A percentile compares a stretch with the other conserved stretches of the same genome.
These are phyloP conservation scores for Fragaria iinumae DNA, from an alignment of 306 rosid genomes.

Conservation along the genomic window DNA sequence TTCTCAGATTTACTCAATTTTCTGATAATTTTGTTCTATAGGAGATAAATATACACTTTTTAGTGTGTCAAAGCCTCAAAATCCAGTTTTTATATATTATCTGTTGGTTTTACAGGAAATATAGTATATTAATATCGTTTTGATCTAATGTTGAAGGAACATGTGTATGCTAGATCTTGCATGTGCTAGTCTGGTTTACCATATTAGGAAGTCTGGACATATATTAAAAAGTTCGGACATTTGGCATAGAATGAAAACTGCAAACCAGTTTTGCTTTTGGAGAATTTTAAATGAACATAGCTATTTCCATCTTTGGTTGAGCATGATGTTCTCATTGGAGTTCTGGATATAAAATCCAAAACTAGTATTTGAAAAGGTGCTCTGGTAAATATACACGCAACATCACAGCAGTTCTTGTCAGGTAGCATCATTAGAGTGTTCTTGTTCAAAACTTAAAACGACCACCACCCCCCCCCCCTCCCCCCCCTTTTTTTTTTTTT, in stretches of 20 bases:
- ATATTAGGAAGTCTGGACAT: background rate
- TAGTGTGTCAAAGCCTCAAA: background rate
- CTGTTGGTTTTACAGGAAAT: background rate
- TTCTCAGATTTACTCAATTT: constrained; percentile 48
- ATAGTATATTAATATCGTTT: background rate
- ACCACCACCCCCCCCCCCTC: background rate
- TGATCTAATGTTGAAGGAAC: background rate
- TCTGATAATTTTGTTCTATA: background rate
- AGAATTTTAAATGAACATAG: background rate
- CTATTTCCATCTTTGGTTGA: background rate
- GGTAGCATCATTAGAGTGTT: background rate
- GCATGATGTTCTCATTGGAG: background rate
- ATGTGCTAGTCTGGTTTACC: background rate
- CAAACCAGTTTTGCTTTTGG: background rate
- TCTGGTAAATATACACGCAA: background rate
- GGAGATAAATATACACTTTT: background rate
- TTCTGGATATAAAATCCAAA: background rate
- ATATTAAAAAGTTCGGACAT: background rate
- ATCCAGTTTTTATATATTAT: background rate
- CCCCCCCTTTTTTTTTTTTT: background rate
- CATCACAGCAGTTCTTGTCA: background rate
- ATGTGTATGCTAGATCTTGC: background rate
- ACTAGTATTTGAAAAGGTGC: background rate
- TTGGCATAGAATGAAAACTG: background rate
- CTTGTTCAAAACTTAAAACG: background rate